Evolutionary conservation across 164 flowering plant genomes (phyloP).

Genomic region (Vitis amurensis): DNA sequence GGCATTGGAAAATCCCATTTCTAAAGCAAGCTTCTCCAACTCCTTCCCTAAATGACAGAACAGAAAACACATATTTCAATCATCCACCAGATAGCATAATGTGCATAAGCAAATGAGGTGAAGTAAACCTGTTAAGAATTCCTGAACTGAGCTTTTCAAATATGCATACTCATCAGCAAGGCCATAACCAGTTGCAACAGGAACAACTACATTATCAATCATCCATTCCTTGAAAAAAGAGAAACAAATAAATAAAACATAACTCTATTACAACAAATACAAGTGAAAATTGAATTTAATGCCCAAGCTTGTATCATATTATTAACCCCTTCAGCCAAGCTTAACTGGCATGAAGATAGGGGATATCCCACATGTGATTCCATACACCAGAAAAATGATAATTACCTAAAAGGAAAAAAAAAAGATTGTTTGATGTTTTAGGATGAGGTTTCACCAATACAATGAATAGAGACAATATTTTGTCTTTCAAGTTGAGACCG

Average conservation of each 20-base stretch:
- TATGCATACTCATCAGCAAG: constrained; percentile 72
- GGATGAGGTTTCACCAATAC: no score
- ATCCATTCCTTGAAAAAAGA: constrained; percentile 71
- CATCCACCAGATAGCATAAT: constrained; percentile 1
- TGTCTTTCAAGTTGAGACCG: no score
- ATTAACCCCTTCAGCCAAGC: no score
- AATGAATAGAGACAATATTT: no score
- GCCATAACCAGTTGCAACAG: constrained; percentile 68
- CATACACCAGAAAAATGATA: no score
- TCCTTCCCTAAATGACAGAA: constrained; percentile 61
- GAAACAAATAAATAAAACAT: not conserved
- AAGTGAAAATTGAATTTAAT: not conserved
- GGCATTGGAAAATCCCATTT: constrained; percentile 74
- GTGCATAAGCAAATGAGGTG: not conserved
- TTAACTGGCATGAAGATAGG: no score
- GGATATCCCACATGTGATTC: no score
- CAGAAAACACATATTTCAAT: not conserved
- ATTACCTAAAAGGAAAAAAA: no score
- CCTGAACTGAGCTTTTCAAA: constrained; percentile 72
- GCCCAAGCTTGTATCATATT: not conserved
- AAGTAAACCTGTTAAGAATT: constrained; percentile 70
- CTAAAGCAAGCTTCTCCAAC: constrained; percentile 73
- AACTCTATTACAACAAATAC: not conserved
- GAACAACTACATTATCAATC: constrained; percentile 89
- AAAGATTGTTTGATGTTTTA: no score